Evolutionary conservation across 768 basidiomycete genomes (phyloP).

Genomic region (Tubosaeta sp.): DNA sequence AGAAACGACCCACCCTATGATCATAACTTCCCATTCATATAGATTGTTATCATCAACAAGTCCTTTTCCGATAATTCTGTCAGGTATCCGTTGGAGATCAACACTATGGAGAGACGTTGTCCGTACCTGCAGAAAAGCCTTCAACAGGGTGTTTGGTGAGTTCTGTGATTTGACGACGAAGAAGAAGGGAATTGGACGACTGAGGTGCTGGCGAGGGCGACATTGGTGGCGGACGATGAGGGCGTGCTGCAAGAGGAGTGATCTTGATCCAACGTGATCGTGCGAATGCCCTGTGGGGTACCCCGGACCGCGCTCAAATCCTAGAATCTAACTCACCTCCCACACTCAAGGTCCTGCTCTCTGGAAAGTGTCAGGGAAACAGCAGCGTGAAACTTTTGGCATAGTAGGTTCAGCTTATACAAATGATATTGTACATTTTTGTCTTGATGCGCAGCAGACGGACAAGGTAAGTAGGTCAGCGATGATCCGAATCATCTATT

Average conservation of each 20-base stretch:
- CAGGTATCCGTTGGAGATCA: constrained; percentile 32
- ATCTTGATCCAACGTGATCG: constrained; percentile 3
- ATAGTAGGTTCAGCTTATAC: not conserved
- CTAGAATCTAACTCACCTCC: too few relatives aligned
- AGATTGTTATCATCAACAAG: constrained; percentile 93
- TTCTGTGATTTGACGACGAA: constrained; percentile 76
- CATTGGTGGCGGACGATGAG: constrained; percentile 13
- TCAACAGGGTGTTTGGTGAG: constrained; percentile 92
- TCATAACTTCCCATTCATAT: constrained; percentile 94
- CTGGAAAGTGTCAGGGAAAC: not conserved
- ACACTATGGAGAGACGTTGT: constrained; percentile 23
- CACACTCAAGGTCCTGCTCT: too few relatives aligned
- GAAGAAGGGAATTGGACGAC: constrained; percentile 47
- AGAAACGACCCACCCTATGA: constrained; percentile 70
- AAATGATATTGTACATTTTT: not conserved
- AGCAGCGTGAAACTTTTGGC: not conserved
- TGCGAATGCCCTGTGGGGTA: not conserved
- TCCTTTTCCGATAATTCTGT: constrained; percentile 46
- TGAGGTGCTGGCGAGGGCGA: constrained; percentile 30
- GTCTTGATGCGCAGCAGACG: not conserved
- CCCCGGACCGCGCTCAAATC: not conserved
- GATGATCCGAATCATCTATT: not conserved
- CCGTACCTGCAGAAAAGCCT: constrained; percentile 89
- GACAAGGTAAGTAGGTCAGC: not conserved
- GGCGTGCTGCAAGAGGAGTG: not conserved